Conservation (phyloP, 1,284 basidiomycete species). For the Marasmius oreades region DNA sequence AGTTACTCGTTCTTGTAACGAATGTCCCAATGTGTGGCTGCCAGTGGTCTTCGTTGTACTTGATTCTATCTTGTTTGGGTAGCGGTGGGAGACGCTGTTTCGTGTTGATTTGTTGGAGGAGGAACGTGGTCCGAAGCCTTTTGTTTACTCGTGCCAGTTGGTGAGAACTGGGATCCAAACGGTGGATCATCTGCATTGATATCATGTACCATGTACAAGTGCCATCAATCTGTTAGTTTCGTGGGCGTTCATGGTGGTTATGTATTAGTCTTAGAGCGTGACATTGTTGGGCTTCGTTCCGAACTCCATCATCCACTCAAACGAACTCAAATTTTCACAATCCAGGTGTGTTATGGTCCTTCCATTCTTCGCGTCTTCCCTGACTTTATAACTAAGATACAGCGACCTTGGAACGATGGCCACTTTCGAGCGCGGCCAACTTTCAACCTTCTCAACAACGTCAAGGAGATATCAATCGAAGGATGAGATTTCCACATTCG, state of each 20-base stretch:
- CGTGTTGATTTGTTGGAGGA: slow-evolving; percentile 77
- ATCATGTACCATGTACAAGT: too few species aligned
- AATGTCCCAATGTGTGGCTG: slow-evolving; percentile 56
- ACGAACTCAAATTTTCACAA: too few species aligned
- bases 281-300: too few species aligned
- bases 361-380: too few species aligned
- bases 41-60: slow-evolving; percentile 74
- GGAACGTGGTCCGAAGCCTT: slow-evolving; percentile 91
- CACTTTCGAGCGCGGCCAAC: slow-evolving; percentile 52
- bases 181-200: slow-evolving; percentile 6
- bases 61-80: slow-evolving; percentile 55
- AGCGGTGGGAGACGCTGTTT: slow-evolving; percentile 68
- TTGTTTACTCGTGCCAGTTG: slow-evolving; percentile 61
- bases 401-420: slow-evolving; percentile 1
- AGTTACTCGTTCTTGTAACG: slow-evolving; percentile 76
- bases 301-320: too few species aligned
- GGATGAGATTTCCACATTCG: slow-evolving; percentile 82
- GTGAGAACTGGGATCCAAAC: slow-evolving; percentile 52
- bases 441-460: slow-evolving; percentile 84
- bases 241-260: too few species aligned
- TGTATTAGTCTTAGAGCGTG: too few species aligned
- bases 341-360: too few species aligned
- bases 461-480: slow-evolving; percentile 68
- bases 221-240: too few species aligned
- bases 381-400: too few species aligned